Evolutionary conservation across 768 basidiomycete genomes (phyloP).

Genomic region (Rhodotorula babjevae): DNA sequence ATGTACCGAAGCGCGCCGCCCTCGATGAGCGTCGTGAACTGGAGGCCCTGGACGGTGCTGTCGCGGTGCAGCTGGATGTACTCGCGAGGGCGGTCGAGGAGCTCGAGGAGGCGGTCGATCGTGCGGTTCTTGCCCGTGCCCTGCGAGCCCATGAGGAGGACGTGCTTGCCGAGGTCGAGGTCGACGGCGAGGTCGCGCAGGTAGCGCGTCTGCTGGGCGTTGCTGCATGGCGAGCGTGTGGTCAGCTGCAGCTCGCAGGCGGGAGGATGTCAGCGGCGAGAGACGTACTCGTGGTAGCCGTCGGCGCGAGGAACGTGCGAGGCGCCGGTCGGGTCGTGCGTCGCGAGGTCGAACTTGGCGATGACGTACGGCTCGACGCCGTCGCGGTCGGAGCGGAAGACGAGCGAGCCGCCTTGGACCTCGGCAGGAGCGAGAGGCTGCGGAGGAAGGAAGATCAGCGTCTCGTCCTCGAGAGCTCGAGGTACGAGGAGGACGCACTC

Average conservation of each 20-base stretch:
- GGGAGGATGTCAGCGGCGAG: no score
- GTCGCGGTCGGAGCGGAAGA: not conserved
- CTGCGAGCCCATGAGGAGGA: conserved; percentile 34
- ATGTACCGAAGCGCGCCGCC: conserved; percentile 6
- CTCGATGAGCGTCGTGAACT: conserved; percentile 13
- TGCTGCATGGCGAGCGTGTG: not conserved
- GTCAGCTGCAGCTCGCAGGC: no score
- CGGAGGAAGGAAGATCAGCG: not conserved
- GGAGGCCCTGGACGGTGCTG: conserved; percentile 15
- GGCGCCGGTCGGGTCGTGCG: conserved; percentile 15
- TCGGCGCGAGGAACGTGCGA: conserved; percentile 21
- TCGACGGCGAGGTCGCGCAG: conserved; percentile 29
- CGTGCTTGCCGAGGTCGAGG: conserved; percentile 17
- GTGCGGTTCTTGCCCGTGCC: conserved; percentile 38
- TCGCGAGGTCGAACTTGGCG: not conserved
- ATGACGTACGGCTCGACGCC: not conserved
- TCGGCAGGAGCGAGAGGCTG: conserved; percentile 20
- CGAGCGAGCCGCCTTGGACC: not conserved
- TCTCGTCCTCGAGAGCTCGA: not conserved
- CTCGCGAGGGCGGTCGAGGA: conserved; percentile 28
- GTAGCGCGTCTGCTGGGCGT: conserved; percentile 24
- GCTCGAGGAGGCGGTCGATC: conserved; percentile 23
- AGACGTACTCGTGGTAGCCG: conserved; percentile 12
- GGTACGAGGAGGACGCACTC: not conserved
- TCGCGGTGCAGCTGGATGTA: conserved; percentile 34